Conservation (phyloP, 192 early-diverging fungal species). For the Backusella sp. region DNA sequence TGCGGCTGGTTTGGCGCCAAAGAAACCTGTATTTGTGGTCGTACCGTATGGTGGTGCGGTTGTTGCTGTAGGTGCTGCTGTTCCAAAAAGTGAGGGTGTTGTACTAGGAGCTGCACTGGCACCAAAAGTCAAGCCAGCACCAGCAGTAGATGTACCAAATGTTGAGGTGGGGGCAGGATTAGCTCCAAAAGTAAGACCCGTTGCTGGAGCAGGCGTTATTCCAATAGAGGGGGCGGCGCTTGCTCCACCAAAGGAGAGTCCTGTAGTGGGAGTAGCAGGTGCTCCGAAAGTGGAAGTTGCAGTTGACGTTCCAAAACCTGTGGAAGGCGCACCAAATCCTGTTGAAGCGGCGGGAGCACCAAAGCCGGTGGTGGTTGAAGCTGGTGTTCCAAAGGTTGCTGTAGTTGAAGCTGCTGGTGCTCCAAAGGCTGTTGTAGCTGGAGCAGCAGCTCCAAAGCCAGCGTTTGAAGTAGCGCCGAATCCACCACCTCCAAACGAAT, state of each 20-base stretch:
- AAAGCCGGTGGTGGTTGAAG: background rate
- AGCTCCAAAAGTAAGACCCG: background rate
- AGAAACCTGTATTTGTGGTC: background rate
- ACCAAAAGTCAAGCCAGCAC: background rate
- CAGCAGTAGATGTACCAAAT: constrained; percentile 13
- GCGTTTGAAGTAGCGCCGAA: background rate
- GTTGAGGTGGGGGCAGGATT: background rate
- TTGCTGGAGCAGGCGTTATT: background rate
- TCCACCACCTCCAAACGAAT: background rate
- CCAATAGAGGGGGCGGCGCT: background rate
- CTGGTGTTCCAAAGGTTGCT: background rate
- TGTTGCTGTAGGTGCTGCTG: background rate
- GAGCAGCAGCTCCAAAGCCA: constrained; percentile 13
- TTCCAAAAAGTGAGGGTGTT: background rate
- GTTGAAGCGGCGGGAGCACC: background rate
- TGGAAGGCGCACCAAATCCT: constrained; percentile 10
- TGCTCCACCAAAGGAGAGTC: constrained; percentile 13
- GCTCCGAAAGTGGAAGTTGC: constrained; percentile 17
- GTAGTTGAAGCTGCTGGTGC: constrained; percentile 8
- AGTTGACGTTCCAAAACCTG: constrained; percentile 17
- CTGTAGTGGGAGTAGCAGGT: constrained; percentile 2
- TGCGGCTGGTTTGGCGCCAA: background rate
- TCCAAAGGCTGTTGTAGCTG: background rate
- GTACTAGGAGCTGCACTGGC: background rate
- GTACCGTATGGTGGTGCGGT: background rate